These are phyloP conservation scores for Graphilbum ipis-grandicollis DNA, from an alignment of 2,329 filamentous ascomycete species.

Conservation along the genomic window DNA sequence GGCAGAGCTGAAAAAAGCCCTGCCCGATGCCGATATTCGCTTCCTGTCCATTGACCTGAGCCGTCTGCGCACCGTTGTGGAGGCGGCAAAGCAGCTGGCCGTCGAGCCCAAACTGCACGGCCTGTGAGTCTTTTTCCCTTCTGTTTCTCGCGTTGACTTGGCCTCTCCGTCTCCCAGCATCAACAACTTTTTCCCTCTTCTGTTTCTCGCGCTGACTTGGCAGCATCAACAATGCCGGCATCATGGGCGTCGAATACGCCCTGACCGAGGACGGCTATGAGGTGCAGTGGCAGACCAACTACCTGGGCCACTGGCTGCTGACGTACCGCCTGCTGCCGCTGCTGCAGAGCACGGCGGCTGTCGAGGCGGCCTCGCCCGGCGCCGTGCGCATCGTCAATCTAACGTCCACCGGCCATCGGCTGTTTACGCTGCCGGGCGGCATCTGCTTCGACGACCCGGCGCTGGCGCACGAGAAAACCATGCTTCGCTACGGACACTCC, in stretches of 20 bases:
- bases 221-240: conserved; percentile 15
- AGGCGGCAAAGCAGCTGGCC: conserved; percentile 15
- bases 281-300: conserved; percentile 23
- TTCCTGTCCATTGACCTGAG: conserved; percentile 19
- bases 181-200: background rate
- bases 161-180: background rate
- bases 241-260: conserved; percentile 15
- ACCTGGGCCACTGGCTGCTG: conserved; percentile 23
- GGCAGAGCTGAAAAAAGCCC: background rate
- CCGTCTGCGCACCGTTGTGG: conserved; percentile 17
- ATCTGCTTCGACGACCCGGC: conserved; percentile 6
- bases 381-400: conserved; percentile 10
- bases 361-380: conserved; percentile 9
- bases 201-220: background rate
- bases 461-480: background rate
- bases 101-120: conserved; percentile 15
- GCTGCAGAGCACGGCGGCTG: conserved; percentile 13
- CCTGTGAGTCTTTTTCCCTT: conserved; percentile 6
- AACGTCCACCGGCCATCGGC: conserved; percentile 5
- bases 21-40: conserved; percentile 12
- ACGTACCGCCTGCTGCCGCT: conserved; percentile 20
- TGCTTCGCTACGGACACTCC: conserved; percentile 8
- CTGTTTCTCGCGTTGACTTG: background rate
- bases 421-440: conserved; percentile 2
- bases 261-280: conserved; percentile 18